phyloP scores from a whole-genome alignment of 1,284 basidiomycete genomes.

The Dichomitus squalens region DNA sequence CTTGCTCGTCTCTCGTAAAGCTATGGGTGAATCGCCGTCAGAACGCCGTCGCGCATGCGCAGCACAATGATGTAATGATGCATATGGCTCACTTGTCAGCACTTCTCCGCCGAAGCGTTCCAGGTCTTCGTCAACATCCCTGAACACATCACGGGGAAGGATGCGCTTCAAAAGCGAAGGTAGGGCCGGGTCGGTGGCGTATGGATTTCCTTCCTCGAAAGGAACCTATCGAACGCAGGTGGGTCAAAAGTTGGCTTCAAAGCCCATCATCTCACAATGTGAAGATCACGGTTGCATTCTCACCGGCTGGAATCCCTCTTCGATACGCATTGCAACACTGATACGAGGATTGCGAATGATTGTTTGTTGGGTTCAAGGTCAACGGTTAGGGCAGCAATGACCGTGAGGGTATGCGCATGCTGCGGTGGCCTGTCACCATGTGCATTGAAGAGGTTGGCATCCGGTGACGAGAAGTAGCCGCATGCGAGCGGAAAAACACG shows the following conservation, averaged over 20 bases:
- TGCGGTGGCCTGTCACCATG: too few species aligned
- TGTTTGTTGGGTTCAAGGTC: too few species aligned
- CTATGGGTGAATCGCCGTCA: slow-evolving; percentile 33
- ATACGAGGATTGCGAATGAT: too few species aligned
- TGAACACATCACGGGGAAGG: slow-evolving; percentile 44
- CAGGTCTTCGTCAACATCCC: slow-evolving; percentile 55
- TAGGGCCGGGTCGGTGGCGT: slow-evolving; percentile 58
- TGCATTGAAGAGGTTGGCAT: too few species aligned
- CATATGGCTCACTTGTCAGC: slow-evolving; percentile 45
- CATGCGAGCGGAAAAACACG: background rate
- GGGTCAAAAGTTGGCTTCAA: background rate
- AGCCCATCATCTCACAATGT: background rate
- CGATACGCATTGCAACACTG: slow-evolving; percentile 52
- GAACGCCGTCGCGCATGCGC: background rate
- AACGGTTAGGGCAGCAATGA: too few species aligned
- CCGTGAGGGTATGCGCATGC: too few species aligned
- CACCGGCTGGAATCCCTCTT: slow-evolving; percentile 68
- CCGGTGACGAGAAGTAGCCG: background rate
- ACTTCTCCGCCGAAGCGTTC: slow-evolving; percentile 57
- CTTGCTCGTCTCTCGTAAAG: slow-evolving; percentile 48
- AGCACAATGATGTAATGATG: background rate
- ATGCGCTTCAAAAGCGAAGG: slow-evolving; percentile 57
- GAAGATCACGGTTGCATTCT: slow-evolving; percentile 17
- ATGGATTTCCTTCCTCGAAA: slow-evolving; percentile 57
- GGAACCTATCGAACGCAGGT: slow-evolving; percentile 36